Evolutionary conservation across 2,329 filamentous ascomycete genomes (phyloP), one percentile per base, ranked within the genome.

Genomic region (Pestalotiopsis sp.): DNA sequence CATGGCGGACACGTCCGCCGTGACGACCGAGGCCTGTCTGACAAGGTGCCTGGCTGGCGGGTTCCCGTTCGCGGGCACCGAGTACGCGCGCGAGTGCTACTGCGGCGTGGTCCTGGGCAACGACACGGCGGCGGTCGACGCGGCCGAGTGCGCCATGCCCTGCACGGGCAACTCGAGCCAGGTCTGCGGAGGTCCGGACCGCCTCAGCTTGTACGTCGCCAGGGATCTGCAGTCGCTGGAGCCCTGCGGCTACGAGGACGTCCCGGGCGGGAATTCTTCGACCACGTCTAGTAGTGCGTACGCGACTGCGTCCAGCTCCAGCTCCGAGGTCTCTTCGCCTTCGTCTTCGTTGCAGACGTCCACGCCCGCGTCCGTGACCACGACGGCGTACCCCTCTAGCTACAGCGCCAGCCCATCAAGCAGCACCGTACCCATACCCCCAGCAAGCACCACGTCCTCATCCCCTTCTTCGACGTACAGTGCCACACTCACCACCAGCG

Each of bases 71-170:
- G 85, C 85, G 36, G 85, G 84, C 67, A 79, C 81, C 11, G 83
- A 87, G 76, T 86, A 79, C 67, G 81, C 81, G 45, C 67, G 27
- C 31, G 81, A 86, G 72, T 87, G 84, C 71, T 86, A 81, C 74
- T 87, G 85, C 71, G 85, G 85, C 59, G 84, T 84, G 52, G 82
- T 89, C 36, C 79, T 89, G 41, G 87, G 85, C 52, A 85, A 85
- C 71, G 79, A 80, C 67, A 84, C 82, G 4, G 69, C 69, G 39
- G 73, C 79, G 39, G 81, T 80, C 12, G 75, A 79, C 63, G 69
- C 74, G 25, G 71, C 72, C 14, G 75, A 84, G 55, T 91, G 88
- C 76, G 79, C 81, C 70, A 83, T 84, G 74, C 76, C 83, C 52
- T 91, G 88, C 77, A 81, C 79, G 12, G 88, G 87, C 23, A 80